Conservation (phyloP, 1,139 yeast genomes). For the Debaryomycetaceae sp. region DNA sequence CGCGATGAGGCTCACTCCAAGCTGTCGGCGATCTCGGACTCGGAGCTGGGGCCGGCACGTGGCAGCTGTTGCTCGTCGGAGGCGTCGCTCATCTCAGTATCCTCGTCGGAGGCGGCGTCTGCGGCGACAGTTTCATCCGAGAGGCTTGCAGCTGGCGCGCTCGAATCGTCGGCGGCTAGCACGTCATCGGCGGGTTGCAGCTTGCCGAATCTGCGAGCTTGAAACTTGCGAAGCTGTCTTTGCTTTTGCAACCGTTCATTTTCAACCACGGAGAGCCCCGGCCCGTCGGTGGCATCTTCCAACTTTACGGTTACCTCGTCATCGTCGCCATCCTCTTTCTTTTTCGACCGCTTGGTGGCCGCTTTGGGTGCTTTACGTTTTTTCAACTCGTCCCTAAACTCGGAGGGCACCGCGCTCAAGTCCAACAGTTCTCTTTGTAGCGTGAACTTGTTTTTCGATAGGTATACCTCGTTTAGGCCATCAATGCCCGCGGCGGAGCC, state of each 20-base stretch:
- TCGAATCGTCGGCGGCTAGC: too few species aligned
- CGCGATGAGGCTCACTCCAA: too few species aligned
- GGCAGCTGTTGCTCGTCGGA: too few species aligned
- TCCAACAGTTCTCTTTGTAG: slow-evolving; percentile 18
- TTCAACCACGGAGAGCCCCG: neutral
- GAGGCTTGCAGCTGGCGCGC: too few species aligned
- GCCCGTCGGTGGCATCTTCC: neutral
- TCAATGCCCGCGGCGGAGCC: slow-evolving; percentile 10
- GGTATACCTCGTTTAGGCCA: slow-evolving; percentile 21
- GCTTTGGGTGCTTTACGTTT: neutral
- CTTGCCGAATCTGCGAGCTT: slow-evolving; percentile 2
- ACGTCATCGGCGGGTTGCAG: too few species aligned
- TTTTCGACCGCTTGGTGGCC: slow-evolving; percentile 1
- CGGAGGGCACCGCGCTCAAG: slow-evolving; percentile 16
- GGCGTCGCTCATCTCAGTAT: too few species aligned
- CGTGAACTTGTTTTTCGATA: slow-evolving; percentile 15
- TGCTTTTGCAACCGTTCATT: slow-evolving; percentile 4
- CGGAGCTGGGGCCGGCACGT: too few species aligned
- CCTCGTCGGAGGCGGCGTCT: slow-evolving; percentile 1
- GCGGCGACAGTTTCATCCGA: neutral
- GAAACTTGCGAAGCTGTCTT: slow-evolving; percentile 5
- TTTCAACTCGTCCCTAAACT: slow-evolving; percentile 14
- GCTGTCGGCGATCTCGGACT: too few species aligned
- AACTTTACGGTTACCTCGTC: neutral
- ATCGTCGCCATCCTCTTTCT: slow-evolving; percentile 6